Evolutionary conservation across 108 stramenopile species (phyloP), one percentile per base, ranked within the genome.

Genomic region (Skeletonema marinoi): DNA sequence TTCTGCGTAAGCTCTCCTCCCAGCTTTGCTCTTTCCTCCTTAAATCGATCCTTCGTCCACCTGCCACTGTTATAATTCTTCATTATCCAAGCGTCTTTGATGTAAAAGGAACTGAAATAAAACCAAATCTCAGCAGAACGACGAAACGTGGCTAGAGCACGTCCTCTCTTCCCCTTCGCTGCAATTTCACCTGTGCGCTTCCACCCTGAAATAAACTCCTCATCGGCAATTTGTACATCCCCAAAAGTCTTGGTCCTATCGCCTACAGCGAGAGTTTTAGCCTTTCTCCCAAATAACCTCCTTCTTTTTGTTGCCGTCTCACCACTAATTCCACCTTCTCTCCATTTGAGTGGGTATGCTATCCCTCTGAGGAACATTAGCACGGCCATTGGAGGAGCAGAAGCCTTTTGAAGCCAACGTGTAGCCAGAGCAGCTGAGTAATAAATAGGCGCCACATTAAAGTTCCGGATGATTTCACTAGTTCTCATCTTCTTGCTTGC

Each of bases 61-160:
- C 83, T 70, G 1, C 95, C 93, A 70, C 83, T 92, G 19, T 90
- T 78, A 59, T 86, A 88, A 60, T 87, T 90, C 39, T 86, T 88
- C 32, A 83, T 66, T 36, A 96, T 90, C 62, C 93, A 74, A 59
- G 84, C 73, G 59, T 96, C 96, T 70, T 92, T 93, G 51, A 94
- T 72, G 71, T 94, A 93, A 72, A 96, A 96, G 1, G 89, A 90
- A 56, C 89, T 86, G 58, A 94, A 93, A 59, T 94, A 96, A 21
- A 90, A 90, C 93, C 96, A 96, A 68, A 96, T 94, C 78, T 96
- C 96, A 9, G 92, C 88, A 38, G 91, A 92, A 25, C 96, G 87
- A 11, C 93, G 70, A 12, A 96, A 67, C 64, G 89, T 93, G 17
- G 92, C 94, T 88, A 89, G 91, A 39, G 91, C 92, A 32, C 84